These are phyloP conservation scores for Aechmea fasciata DNA, from an alignment of 176 grass and related monocot species.

Conservation along the genomic window DNA sequence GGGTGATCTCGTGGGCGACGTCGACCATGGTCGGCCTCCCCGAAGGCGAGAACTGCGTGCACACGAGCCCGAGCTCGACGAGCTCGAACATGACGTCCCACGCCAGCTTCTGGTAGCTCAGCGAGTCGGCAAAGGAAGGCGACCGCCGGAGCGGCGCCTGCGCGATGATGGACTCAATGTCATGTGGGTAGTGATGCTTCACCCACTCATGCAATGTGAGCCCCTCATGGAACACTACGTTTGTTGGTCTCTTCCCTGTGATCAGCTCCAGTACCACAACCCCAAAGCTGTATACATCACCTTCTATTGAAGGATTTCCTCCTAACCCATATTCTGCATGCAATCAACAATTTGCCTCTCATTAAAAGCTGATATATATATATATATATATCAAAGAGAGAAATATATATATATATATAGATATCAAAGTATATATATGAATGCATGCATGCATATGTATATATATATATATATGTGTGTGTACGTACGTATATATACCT, in stretches of 20 bases:
- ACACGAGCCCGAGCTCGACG: conserved; percentile 73
- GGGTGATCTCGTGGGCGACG: conserved; percentile 47
- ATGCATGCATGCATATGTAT: neutral
- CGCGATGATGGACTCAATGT: conserved; percentile 37
- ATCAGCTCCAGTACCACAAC: conserved; percentile 75
- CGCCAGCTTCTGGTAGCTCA: conserved; percentile 18
- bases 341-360: conserved; percentile 5
- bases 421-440: neutral
- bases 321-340: conserved; percentile 72
- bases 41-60: conserved; percentile 63
- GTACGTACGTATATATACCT: conserved; percentile 56
- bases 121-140: conserved; percentile 11
- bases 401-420: no score
- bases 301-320: conserved; percentile 50
- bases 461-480: neutral
- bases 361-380: neutral
- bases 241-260: conserved; percentile 72
- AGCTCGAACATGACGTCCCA: conserved; percentile 38
- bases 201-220: conserved; percentile 81
- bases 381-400: neutral
- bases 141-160: conserved; percentile 30
- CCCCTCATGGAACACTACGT: conserved; percentile 72
- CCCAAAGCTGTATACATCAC: conserved; percentile 90
- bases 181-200: conserved; percentile 47
- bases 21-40: conserved; percentile 68